These are phyloP conservation scores for Orbilia ellipsospora DNA, from an alignment of 2,329 filamentous ascomycete genomes.

Conservation along the genomic window DNA sequence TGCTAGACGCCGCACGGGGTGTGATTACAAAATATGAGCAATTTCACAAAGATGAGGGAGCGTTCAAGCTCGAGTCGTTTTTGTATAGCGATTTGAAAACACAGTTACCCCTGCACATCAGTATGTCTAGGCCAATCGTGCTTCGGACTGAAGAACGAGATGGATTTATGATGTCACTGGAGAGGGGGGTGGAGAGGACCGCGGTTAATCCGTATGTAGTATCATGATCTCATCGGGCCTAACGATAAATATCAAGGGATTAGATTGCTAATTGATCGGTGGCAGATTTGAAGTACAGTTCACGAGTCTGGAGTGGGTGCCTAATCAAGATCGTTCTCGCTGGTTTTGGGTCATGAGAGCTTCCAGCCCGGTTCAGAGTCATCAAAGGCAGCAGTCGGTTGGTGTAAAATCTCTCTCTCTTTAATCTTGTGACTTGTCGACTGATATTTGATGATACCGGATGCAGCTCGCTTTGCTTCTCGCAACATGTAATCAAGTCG, in stretches of 20 bases:
- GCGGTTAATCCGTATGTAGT: constrained; percentile 64
- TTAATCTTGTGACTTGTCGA: constrained; percentile 27
- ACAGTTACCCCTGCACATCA: constrained; percentile 86
- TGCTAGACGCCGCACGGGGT: constrained; percentile 20
- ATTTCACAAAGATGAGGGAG: constrained; percentile 53
- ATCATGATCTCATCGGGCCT: background rate
- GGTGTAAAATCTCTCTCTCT: constrained; percentile 60
- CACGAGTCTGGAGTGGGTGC: constrained; percentile 71
- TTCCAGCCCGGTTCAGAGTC: constrained; percentile 56
- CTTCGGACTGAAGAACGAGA: constrained; percentile 79
- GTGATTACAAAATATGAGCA: constrained; percentile 27
- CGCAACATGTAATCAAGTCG: constrained; percentile 73
- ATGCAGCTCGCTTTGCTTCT: constrained; percentile 73
- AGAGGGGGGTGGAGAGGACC: constrained; percentile 63
- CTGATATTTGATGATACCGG: constrained; percentile 17
- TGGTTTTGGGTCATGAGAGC: constrained; percentile 86
- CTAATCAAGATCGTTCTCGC: constrained; percentile 74
- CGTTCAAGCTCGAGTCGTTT: constrained; percentile 72
- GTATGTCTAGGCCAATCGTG: constrained; percentile 82
- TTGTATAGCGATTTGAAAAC: constrained; percentile 81
- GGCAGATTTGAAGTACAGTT: constrained; percentile 67
- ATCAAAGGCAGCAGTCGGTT: constrained; percentile 59
- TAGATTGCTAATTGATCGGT: constrained; percentile 61
- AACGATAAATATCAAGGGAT: background rate
- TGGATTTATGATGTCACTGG: constrained; percentile 71